phyloP scores from a whole-genome alignment of 805 yeast genomes.

The Candida peoriensis region DNA sequence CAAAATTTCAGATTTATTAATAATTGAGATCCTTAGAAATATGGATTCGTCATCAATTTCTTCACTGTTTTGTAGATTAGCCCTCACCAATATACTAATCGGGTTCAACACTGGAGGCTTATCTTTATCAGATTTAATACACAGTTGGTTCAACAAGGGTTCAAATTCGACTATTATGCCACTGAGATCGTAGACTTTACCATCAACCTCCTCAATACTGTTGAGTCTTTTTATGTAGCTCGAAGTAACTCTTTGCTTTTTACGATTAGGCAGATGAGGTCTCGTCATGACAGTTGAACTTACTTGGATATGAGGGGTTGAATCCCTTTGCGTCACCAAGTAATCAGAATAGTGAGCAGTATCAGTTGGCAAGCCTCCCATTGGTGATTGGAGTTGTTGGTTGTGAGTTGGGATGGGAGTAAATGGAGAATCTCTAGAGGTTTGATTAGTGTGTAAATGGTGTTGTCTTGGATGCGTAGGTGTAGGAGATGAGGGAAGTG shows the following conservation, averaged over 20 bases:
- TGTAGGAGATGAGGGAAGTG: neutral
- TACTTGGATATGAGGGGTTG: neutral
- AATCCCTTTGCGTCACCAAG: neutral
- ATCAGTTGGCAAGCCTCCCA: neutral
- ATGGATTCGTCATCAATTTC: slow-evolving; percentile 7
- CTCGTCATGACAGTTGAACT: neutral
- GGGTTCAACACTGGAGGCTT: slow-evolving; percentile 12
- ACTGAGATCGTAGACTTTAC: slow-evolving; percentile 9
- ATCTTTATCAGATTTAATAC: slow-evolving; percentile 7
- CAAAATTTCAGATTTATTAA: slow-evolving; percentile 9
- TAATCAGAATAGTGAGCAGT: neutral
- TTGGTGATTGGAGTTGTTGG: neutral
- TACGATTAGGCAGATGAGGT: neutral
- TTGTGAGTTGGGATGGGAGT: neutral
- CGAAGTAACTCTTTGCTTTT: neutral
- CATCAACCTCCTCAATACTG: slow-evolving; percentile 15
- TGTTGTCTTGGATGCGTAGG: neutral
- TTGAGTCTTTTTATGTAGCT: slow-evolving; percentile 10
- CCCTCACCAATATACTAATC: slow-evolving; percentile 5
- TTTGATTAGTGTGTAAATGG: neutral
- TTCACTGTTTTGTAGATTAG: neutral
- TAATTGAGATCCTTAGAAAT: slow-evolving; percentile 10
- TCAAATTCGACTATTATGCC: slow-evolving; percentile 17
- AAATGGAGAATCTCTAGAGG: neutral
- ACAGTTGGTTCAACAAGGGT: slow-evolving; percentile 13